phyloP scores from a whole-genome alignment of 139 green algal genomes.

The Yamagishiella unicocca region DNA sequence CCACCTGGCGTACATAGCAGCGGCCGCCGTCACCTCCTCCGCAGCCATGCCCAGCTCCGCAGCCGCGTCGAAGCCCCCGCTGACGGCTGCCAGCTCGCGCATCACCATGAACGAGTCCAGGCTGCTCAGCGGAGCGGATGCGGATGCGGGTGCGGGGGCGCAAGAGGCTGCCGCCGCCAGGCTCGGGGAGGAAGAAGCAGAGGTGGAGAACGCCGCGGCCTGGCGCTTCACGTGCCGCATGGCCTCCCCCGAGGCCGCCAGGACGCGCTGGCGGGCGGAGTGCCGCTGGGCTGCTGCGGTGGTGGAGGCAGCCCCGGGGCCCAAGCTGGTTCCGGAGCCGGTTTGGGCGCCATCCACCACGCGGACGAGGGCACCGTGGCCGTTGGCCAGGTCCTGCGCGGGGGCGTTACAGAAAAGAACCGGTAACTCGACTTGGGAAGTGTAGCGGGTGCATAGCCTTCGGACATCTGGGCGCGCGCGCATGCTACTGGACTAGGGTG shows the following conservation, averaged over 20 bases:
- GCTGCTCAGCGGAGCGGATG: neutral
- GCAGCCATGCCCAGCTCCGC: neutral
- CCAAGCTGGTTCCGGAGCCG: neutral
- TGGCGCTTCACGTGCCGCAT: conserved; percentile 1
- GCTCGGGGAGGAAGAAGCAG: neutral
- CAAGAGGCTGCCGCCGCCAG: neutral
- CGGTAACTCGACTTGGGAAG: too few relatives aligned
- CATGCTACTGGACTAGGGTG: too few relatives aligned
- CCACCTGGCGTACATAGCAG: conserved; percentile 7
- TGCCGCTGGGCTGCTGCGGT: neutral
- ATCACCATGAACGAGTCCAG: conserved; percentile 26
- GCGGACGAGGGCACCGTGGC: neutral
- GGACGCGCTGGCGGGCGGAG: neutral
- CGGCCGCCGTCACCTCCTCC: neutral
- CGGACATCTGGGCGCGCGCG: too few relatives aligned
- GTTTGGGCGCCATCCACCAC: neutral
- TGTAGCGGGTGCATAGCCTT: too few relatives aligned
- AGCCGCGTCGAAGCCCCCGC: conserved; percentile 1
- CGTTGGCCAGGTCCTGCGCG: neutral
- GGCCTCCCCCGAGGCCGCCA: neutral
- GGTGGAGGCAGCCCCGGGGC: neutral
- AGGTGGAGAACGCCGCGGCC: neutral
- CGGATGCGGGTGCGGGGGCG: neutral
- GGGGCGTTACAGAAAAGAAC: too few relatives aligned
- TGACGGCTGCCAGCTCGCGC: neutral